phyloP scores from a whole-genome alignment of 305 asterid genomes.

The Andrographis paniculata region DNA sequence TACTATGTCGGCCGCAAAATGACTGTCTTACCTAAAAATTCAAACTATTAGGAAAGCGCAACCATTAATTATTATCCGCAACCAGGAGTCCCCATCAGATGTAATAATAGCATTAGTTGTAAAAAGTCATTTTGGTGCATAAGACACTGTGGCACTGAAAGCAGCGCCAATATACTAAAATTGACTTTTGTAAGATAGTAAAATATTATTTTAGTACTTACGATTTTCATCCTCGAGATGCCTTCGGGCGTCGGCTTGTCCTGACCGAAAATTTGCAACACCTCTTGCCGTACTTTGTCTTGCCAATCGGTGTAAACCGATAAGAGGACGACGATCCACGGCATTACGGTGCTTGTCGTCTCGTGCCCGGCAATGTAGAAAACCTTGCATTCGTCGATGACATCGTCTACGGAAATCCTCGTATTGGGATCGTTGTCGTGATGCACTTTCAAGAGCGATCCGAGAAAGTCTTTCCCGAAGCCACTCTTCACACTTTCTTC shows the following conservation, averaged over 20 bases:
- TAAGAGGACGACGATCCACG: conserved; percentile 35
- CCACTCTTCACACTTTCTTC: conserved; percentile 19
- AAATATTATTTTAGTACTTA: conserved; percentile 14
- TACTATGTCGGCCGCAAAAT: too few species aligned
- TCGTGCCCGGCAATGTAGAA: conserved; percentile 46
- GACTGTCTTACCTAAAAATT: too few species aligned
- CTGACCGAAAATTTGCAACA: conserved; percentile 26
- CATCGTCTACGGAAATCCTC: conserved; percentile 24
- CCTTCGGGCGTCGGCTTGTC: conserved; percentile 36
- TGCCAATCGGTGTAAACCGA: conserved; percentile 45
- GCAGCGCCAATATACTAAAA: not conserved
- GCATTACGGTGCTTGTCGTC: conserved; percentile 31
- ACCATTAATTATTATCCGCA: too few species aligned
- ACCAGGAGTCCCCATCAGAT: too few species aligned
- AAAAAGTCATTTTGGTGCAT: too few species aligned
- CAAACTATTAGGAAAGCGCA: too few species aligned
- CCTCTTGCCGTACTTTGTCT: conserved; percentile 43
- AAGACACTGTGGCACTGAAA: too few species aligned
- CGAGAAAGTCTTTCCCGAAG: conserved; percentile 39
- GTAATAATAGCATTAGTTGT: too few species aligned
- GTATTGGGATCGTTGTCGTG: conserved; percentile 27
- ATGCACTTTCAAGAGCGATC: conserved; percentile 29
- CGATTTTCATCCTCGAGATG: conserved; percentile 32
- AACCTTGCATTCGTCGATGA: conserved; percentile 38
- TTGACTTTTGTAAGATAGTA: not conserved